A percentile compares a stretch with the other conserved stretches of the same genome.
These are phyloP conservation scores for Clavulina sp. DNA, from an alignment of 768 basidiomycete species.

Conservation along the genomic window DNA sequence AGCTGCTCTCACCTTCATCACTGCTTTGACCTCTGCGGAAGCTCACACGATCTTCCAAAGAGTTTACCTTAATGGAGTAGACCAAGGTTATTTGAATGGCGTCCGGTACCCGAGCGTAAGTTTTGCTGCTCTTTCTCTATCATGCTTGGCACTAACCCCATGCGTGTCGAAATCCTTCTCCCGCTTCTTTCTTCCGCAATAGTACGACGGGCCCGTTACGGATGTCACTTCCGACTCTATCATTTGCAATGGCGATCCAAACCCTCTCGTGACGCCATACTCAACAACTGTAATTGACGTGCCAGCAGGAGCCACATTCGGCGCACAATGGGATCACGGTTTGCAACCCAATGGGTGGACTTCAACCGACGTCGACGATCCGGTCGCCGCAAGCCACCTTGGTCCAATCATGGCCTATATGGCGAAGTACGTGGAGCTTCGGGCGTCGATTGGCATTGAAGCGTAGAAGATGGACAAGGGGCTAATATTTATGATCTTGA, in stretches of 20 bases:
- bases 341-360: no score
- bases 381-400: constrained; percentile 29
- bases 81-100: constrained; percentile 5
- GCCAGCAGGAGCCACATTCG: constrained; percentile 34
- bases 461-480: not conserved
- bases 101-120: constrained; percentile 13
- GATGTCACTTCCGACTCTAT: constrained; percentile 37
- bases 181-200: no score
- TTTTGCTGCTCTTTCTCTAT: no score
- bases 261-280: constrained; percentile 25
- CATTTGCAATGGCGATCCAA: constrained; percentile 45
- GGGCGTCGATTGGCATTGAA: not conserved
- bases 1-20: no score
- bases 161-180: constrained; percentile 32
- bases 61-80: constrained; percentile 1
- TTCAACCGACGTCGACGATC: constrained; percentile 29
- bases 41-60: no score
- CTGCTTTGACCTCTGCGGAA: no score
- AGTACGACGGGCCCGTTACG: constrained; percentile 30
- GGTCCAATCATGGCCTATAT: constrained; percentile 36
- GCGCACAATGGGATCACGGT: constrained; percentile 38
- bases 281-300: constrained; percentile 25
- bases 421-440: constrained; percentile 19
- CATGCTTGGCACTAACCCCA: not conserved
- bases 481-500: not conserved